A percentile compares a stretch with the other conserved stretches of the same genome.
Evolutionary conservation across 768 basidiomycete genomes (phyloP).

Genomic region (Russula ochroleuca): DNA sequence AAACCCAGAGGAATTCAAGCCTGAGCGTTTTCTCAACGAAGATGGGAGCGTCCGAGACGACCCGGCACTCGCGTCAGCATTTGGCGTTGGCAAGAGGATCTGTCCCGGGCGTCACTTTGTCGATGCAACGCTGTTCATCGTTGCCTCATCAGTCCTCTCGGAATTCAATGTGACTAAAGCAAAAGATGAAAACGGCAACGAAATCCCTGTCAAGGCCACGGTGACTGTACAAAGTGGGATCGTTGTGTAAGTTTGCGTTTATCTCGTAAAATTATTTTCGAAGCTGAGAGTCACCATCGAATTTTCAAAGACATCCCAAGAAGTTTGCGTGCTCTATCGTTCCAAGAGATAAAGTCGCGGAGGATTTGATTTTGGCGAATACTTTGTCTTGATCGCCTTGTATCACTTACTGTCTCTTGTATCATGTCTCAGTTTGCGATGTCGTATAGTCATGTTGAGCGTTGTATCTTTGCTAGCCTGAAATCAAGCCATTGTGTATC

Average conservation of each 20-base stretch:
- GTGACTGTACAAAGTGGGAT: neutral
- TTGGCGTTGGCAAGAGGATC: slow-evolving; percentile 14
- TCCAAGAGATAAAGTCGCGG: slow-evolving; percentile 12
- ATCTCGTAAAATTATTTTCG: neutral
- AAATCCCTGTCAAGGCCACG: slow-evolving; percentile 4
- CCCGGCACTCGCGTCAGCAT: too few species aligned
- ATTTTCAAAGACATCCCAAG: slow-evolving; percentile 1
- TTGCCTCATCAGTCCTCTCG: slow-evolving; percentile 12
- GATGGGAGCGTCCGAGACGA: too few species aligned
- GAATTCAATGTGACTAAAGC: slow-evolving; percentile 21
- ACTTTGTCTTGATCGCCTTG: neutral
- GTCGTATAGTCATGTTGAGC: too few species aligned
- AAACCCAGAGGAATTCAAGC: too few species aligned
- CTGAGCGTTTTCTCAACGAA: too few species aligned
- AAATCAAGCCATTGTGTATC: too few species aligned
- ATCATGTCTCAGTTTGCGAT: too few species aligned
- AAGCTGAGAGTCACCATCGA: neutral
- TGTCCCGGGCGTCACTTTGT: slow-evolving; percentile 30
- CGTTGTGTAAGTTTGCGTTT: neutral
- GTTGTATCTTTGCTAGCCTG: too few species aligned
- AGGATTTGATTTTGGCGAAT: slow-evolving; percentile 6
- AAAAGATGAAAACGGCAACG: slow-evolving; percentile 14
- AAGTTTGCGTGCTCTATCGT: slow-evolving; percentile 16
- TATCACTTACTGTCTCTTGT: too few species aligned
- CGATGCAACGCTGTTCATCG: slow-evolving; percentile 25